A percentile compares a stretch with the other conserved stretches of the same genome.
Evolutionary conservation across 176 grass and related monocot genomes (phyloP).

Genomic region (Oryza coarctata): DNA sequence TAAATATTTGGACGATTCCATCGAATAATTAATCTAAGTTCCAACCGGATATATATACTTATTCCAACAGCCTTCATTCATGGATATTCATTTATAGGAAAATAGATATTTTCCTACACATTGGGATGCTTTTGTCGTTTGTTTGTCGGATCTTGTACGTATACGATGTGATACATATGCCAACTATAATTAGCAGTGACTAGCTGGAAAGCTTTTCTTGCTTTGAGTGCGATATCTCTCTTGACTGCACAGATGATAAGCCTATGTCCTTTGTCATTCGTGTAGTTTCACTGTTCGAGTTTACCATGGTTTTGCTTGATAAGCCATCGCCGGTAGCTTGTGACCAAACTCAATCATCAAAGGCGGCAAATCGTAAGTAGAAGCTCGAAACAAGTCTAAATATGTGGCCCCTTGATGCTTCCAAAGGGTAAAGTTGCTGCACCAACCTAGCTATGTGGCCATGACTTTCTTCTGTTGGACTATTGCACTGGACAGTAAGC

Average conservation of each 20-base stretch:
- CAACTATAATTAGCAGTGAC: neutral
- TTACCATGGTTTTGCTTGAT: constrained; percentile 11
- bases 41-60: too few relatives aligned
- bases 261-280: neutral
- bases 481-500: too few relatives aligned
- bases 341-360: neutral
- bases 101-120: neutral
- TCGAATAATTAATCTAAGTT: too few relatives aligned
- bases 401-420: neutral
- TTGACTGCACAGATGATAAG: neutral
- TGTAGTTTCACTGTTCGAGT: constrained; percentile 12
- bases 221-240: neutral
- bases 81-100: neutral
- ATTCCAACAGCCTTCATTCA: too few relatives aligned
- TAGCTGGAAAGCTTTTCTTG: neutral
- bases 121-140: neutral
- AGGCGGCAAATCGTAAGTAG: neutral
- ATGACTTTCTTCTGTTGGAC: too few relatives aligned
- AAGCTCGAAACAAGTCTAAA: neutral
- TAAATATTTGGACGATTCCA: too few relatives aligned
- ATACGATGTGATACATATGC: neutral
- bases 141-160: neutral
- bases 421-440: neutral
- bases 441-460: neutral
- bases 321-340: neutral